Evolutionary conservation across 352 stramenopile species (phyloP), one percentile per base, ranked within the genome.

Genomic region (Elongisporangium anandrum): DNA sequence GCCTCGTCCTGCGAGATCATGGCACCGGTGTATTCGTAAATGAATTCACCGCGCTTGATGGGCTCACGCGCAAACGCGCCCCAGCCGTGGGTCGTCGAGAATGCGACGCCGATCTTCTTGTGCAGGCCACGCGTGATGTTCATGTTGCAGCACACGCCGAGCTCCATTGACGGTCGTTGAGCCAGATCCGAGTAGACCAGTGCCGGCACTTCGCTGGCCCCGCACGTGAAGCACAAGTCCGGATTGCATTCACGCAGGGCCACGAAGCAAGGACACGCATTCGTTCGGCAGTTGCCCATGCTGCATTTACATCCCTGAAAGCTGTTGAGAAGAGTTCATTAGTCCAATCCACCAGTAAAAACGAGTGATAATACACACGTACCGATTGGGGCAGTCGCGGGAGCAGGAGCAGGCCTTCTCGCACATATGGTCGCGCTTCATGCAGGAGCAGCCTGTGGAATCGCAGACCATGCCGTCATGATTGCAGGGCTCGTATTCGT

Each of bases 371-470:
- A 15, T 23, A 16, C 38, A n/a, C 29, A 60, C 72, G 17, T 61
- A 87, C 75, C 84, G 70, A 53, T 92, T 94, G 13, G 75, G 69
- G 48, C 84, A 94, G 57, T 92, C 73, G 6, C 73, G 77, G 4
- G 84, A 88, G 58, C 84, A 94, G n/a, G 81, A 90, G 61, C 84
- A 94, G 50, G 84, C 81, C 63, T 90, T 92, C 52, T 92, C 80
- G 41, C 84, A 94, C 52, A 75, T 91, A 63, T 94, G 84, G 50
- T 91, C 75, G 48, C 82, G 79, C 50, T 72, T 75, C 65, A 90
- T 88, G 55, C 84, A 94, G n/a, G 80, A 87, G 63, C 84, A 94
- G 39, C 53, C 64, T 0, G 29, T 72, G 15, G 72, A 67, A 52
- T 69, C 70, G 69, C 79, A 60, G 57, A 81, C 92, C 22, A 69